phyloP scores from a whole-genome alignment of 176 grass and related monocot species.

The Oryza longistaminata region DNA sequence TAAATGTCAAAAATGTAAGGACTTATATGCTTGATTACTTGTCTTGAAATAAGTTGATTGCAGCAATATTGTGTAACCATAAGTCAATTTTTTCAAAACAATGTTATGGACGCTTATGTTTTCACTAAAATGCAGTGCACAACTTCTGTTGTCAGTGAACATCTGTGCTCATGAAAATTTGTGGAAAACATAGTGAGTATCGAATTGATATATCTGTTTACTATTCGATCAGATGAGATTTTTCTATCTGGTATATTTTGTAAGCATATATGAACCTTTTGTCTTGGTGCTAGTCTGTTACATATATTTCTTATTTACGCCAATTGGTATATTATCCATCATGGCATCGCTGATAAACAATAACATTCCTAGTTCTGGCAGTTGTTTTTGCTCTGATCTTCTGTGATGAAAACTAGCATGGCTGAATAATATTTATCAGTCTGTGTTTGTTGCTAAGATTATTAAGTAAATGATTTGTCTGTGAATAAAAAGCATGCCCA shows the following conservation, averaged over 20 bases:
- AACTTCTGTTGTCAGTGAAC: not conserved
- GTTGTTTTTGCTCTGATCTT: not conserved
- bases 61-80: conserved; percentile 27
- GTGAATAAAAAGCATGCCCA: not conserved
- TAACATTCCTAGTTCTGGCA: not conserved
- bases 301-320: not conserved
- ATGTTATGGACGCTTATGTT: not conserved
- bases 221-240: not conserved
- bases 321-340: not conserved
- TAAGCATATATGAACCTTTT: conserved; percentile 21
- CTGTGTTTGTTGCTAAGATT: not conserved
- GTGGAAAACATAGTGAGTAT: not conserved
- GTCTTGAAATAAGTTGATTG: conserved; percentile 30
- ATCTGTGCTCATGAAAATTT: not conserved
- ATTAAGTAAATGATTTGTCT: not conserved
- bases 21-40: conserved; percentile 7
- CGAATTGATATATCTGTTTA: not conserved
- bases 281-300: not conserved
- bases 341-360: too few relatives aligned
- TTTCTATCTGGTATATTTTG: not conserved
- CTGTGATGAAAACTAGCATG: not conserved
- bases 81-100: conserved; percentile 2
- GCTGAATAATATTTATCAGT: not conserved
- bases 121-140: not conserved
- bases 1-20: conserved; percentile 12